Conservation (phyloP, 2,329 filamentous ascomycete genomes). For the Colletotrichum sidae region DNA sequence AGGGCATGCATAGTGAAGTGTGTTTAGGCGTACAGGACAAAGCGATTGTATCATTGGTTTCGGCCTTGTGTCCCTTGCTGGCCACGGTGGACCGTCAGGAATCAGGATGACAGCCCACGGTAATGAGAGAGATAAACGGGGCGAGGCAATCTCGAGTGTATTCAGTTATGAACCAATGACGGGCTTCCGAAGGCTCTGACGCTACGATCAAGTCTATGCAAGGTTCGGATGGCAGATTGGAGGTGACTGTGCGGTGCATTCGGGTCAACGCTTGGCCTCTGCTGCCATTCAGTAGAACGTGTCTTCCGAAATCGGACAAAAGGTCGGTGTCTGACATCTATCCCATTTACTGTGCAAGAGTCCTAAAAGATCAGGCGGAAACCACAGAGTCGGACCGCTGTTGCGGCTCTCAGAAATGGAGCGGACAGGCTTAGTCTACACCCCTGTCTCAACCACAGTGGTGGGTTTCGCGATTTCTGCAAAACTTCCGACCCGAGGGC, state of each 20-base stretch:
- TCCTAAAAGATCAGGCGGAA: too few species aligned
- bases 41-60: constrained; percentile 22
- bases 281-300: too few species aligned
- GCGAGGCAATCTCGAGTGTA: constrained; percentile 32
- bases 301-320: too few species aligned
- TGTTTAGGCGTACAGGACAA: constrained; percentile 26
- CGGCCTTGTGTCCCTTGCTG: constrained; percentile 26
- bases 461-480: too few species aligned
- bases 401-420: too few species aligned
- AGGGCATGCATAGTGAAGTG: constrained; percentile 16
- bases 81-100: constrained; percentile 21
- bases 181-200: constrained; percentile 7
- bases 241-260: constrained; percentile 2
- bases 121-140: constrained; percentile 32
- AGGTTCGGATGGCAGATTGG: constrained; percentile 24
- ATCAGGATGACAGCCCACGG: constrained; percentile 14
- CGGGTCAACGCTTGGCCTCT: too few species aligned
- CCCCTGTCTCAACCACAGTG: too few species aligned
- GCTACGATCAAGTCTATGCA: constrained; percentile 19
- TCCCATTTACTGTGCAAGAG: too few species aligned
- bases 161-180: constrained; percentile 30
- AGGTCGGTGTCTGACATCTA: too few species aligned
- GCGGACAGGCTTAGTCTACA: too few species aligned
- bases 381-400: too few species aligned
- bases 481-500: too few species aligned